Conservation (phyloP, 345 rosid genomes). For the Dipteronia dyeriana region DNA sequence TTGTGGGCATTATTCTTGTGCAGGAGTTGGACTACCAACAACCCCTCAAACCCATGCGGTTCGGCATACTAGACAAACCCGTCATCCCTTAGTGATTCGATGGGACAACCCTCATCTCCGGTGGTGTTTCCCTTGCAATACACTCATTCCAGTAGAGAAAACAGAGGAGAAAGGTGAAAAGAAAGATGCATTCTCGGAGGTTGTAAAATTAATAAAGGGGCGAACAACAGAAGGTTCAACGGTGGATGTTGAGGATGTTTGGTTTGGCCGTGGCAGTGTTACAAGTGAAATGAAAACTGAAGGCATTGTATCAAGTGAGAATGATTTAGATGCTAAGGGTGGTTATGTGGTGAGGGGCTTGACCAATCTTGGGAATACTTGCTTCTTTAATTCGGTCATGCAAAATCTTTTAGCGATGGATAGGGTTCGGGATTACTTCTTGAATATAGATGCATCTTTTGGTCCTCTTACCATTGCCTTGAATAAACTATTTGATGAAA, state of each 20-base stretch:
- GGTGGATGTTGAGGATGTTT: conserved; percentile 55
- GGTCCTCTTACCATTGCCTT: conserved; percentile 68
- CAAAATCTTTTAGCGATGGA: conserved; percentile 85
- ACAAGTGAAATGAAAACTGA: conserved; percentile 42
- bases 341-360: conserved; percentile 73
- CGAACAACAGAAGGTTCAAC: conserved; percentile 36
- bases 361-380: conserved; percentile 93
- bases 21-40: conserved; percentile 86
- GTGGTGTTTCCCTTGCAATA: conserved; percentile 83
- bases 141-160: conserved; percentile 69
- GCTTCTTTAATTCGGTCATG: conserved; percentile 93
- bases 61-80: conserved; percentile 63
- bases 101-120: conserved; percentile 79
- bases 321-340: conserved; percentile 46
- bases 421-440: conserved; percentile 55
- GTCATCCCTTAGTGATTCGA: conserved; percentile 73
- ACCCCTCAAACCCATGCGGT: conserved; percentile 73
- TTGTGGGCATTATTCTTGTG: conserved; percentile 90
- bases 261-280: conserved; percentile 66
- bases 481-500: conserved; percentile 75
- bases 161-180: conserved; percentile 56
- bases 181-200: conserved; percentile 51
- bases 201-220: conserved; percentile 64
- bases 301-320: conserved; percentile 27
- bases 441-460: conserved; percentile 45